Evolutionary conservation across 768 basidiomycete genomes (phyloP).

Genomic region (Agaricus blazei): DNA sequence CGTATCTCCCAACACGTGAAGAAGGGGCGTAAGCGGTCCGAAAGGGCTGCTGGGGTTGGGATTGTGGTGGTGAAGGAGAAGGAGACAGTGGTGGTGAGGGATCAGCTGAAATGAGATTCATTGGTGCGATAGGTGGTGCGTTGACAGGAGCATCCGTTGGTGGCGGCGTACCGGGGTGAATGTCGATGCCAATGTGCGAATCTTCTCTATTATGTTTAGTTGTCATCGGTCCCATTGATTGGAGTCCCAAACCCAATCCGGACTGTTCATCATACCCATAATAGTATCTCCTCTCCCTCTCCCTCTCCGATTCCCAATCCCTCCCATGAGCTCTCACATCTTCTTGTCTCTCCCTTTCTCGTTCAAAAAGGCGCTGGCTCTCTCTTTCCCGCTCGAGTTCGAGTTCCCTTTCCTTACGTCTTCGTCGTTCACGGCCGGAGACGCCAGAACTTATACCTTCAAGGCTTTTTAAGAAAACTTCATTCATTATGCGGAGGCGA

Average conservation of each 20-base stretch:
- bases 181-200: background rate
- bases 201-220: background rate
- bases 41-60: background rate
- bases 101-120: background rate
- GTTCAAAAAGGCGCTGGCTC: conserved; percentile 10
- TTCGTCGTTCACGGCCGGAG: conserved; percentile 13
- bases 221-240: background rate
- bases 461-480: conserved; percentile 58
- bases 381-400: conserved; percentile 12
- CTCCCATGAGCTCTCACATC: background rate
- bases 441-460: conserved; percentile 46
- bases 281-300: conserved; percentile 1
- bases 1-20: background rate
- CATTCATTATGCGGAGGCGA: conserved; percentile 60
- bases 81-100: background rate
- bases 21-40: background rate
- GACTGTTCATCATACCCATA: conserved; percentile 1
- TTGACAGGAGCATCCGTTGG: background rate
- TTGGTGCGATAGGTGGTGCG: background rate
- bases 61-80: background rate
- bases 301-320: conserved; percentile 6
- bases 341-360: conserved; percentile 11
- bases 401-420: conserved; percentile 17
- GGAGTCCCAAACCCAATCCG: background rate
- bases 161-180: background rate